phyloP scores from a whole-genome alignment of 2,329 filamentous ascomycete species.

The Cadophora sp. region DNA sequence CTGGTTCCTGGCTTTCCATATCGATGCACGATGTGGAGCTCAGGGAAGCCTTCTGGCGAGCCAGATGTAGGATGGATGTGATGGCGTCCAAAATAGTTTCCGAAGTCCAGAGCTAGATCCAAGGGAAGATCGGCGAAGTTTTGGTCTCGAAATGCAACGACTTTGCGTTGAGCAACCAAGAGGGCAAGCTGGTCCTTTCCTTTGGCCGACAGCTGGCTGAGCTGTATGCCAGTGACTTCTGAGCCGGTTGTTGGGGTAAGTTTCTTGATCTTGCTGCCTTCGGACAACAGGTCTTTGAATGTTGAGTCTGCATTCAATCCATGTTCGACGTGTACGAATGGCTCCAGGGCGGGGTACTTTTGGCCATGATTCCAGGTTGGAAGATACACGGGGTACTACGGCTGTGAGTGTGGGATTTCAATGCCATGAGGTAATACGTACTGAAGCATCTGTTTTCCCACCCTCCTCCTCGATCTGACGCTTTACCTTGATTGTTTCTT shows the following conservation, averaged over 20 bases:
- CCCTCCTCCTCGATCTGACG: slow-evolving; percentile 35
- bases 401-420: not conserved
- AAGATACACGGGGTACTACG: slow-evolving; percentile 71
- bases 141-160: slow-evolving; percentile 79
- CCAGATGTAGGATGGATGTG: slow-evolving; percentile 82
- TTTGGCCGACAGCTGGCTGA: slow-evolving; percentile 69
- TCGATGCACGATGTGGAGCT: slow-evolving; percentile 79
- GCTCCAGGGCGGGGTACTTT: slow-evolving; percentile 67
- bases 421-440: not conserved
- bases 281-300: slow-evolving; percentile 70
- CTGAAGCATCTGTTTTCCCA: slow-evolving; percentile 34
- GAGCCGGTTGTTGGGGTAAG: slow-evolving; percentile 76
- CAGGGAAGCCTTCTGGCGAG: slow-evolving; percentile 72
- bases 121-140: slow-evolving; percentile 74
- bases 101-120: slow-evolving; percentile 70
- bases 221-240: slow-evolving; percentile 72
- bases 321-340: slow-evolving; percentile 75
- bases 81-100: slow-evolving; percentile 77
- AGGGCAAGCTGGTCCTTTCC: slow-evolving; percentile 78
- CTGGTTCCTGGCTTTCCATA: slow-evolving; percentile 62
- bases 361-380: slow-evolving; percentile 71
- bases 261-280: slow-evolving; percentile 57
- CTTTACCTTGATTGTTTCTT: slow-evolving; percentile 27
- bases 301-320: slow-evolving; percentile 73
- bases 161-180: slow-evolving; percentile 75